A percentile compares a stretch with the other conserved stretches of the same genome.
These are phyloP conservation scores for Prunus mongolica DNA, from an alignment of 306 rosid genomes.

Conservation along the genomic window DNA sequence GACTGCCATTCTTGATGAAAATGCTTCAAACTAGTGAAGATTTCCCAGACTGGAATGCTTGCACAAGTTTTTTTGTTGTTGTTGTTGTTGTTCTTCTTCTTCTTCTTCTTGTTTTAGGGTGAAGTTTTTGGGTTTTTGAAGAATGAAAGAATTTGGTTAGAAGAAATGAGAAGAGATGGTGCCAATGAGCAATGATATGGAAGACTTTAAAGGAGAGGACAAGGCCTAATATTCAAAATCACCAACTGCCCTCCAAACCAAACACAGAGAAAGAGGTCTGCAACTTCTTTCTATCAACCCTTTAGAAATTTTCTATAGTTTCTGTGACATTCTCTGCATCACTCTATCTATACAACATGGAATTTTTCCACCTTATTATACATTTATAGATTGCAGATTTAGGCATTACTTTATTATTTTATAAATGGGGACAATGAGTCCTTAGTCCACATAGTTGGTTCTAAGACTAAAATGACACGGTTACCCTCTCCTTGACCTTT, in stretches of 20 bases:
- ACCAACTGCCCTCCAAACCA: conserved; percentile 32
- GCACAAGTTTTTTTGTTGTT: not conserved
- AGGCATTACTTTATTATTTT: not conserved
- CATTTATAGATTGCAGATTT: conserved; percentile 2
- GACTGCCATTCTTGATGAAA: conserved; percentile 10
- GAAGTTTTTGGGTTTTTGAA: conserved; percentile 4
- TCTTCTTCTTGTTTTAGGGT: not conserved
- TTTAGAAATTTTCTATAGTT: not conserved
- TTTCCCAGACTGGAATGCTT: not conserved
- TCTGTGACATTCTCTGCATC: conserved; percentile 13
- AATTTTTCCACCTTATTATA: not conserved
- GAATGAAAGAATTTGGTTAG: conserved; percentile 10
- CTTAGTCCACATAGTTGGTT: conserved; percentile 34
- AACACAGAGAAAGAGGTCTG: conserved; percentile 24
- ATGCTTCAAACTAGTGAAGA: not conserved
- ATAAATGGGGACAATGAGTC: conserved; percentile 23
- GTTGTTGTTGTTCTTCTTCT: too few relatives aligned
- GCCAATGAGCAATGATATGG: conserved; percentile 11
- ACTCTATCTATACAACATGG: not conserved
- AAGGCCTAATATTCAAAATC: conserved; percentile 37
- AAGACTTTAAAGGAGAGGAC: conserved; percentile 15
- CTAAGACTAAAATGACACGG: conserved; percentile 29
- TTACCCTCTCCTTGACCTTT: conserved; percentile 57
- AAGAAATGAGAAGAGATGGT: conserved; percentile 3
- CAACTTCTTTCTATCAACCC: conserved; percentile 28